Percentiles rank a stretch among this genome's conserved stretches.
phyloP scores from a whole-genome alignment of 2,329 filamentous ascomycete species.

The Aspergillus aculeatus region DNA sequence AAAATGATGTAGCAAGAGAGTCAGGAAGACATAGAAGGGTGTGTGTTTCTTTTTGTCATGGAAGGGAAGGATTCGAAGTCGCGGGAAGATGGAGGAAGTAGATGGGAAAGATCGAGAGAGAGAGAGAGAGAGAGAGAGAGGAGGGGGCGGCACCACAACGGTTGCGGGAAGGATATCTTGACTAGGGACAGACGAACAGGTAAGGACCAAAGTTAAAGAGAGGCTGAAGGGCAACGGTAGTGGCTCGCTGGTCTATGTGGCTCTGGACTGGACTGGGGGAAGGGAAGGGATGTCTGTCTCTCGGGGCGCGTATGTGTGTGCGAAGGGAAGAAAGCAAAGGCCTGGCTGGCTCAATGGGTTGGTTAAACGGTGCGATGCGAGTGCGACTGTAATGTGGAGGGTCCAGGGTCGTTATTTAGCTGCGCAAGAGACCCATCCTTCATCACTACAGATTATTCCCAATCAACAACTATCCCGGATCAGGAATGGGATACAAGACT shows the following conservation, averaged over 20 bases:
- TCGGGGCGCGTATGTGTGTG: slow-evolving; percentile 5
- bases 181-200: slow-evolving; percentile 20
- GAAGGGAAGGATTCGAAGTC: slow-evolving; percentile 1
- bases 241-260: slow-evolving; percentile 28
- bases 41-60: neutral
- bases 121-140: slow-evolving; percentile 18
- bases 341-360: slow-evolving; percentile 14
- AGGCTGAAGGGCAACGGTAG: slow-evolving; percentile 22
- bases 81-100: slow-evolving; percentile 16
- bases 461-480: slow-evolving; percentile 17
- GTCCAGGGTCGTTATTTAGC: slow-evolving; percentile 44
- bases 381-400: slow-evolving; percentile 31
- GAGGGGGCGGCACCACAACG: slow-evolving; percentile 19
- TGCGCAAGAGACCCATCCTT: slow-evolving; percentile 32
- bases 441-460: slow-evolving; percentile 20
- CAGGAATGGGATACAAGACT: slow-evolving; percentile 13
- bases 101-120: slow-evolving; percentile 11
- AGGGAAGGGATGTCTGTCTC: slow-evolving; percentile 4
- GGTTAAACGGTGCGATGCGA: slow-evolving; percentile 27
- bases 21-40: neutral
- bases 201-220: slow-evolving; percentile 25
- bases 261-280: slow-evolving; percentile 21
- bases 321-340: slow-evolving; percentile 1
- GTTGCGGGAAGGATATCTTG: slow-evolving; percentile 17
- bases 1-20: slow-evolving; percentile 2